phyloP scores from a whole-genome alignment of 192 early-diverging fungal genomes.

The Coemansia sp. region DNA sequence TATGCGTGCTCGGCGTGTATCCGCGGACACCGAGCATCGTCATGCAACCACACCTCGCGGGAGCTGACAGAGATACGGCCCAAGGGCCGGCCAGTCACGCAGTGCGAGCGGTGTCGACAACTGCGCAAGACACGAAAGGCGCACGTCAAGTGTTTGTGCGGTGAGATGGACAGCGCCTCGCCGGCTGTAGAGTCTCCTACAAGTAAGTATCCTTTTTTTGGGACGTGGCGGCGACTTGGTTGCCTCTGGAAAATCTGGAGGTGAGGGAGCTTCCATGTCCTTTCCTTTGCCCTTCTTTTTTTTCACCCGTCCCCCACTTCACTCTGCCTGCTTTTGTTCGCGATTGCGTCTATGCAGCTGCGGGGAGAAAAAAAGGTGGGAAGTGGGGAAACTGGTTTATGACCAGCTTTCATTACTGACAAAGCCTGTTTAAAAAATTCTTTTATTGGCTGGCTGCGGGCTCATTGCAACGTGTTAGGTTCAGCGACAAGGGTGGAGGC shows the following conservation, averaged over 20 bases:
- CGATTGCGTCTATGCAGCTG: constrained; percentile 4
- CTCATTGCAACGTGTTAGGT: not conserved
- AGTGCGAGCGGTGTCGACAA: constrained; percentile 73
- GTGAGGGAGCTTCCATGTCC: not conserved
- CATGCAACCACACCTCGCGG: constrained; percentile 58
- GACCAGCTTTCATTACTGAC: not conserved
- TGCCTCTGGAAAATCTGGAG: not conserved
- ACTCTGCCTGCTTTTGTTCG: constrained; percentile 2
- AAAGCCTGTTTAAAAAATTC: not conserved
- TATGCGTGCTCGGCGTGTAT: constrained; percentile 55
- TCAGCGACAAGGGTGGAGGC: constrained; percentile 6
- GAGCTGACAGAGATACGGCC: constrained; percentile 63
- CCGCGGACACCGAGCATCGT: constrained; percentile 56
- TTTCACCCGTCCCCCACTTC: not conserved
- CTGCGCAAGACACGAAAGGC: constrained; percentile 66
- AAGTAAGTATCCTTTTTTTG: constrained; percentile 15
- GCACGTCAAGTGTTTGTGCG: constrained; percentile 74
- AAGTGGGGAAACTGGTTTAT: constrained; percentile 1
- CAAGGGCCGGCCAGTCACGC: constrained; percentile 73
- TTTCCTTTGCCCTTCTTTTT: not conserved
- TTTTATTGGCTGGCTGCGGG: constrained; percentile 4
- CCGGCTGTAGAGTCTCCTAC: not conserved
- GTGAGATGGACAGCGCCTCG: constrained; percentile 26
- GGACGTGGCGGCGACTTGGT: not conserved
- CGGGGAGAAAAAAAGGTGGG: not conserved